Conservation (phyloP, 495 filamentous ascomycete genomes). For the Schizothecium vesticola region DNA sequence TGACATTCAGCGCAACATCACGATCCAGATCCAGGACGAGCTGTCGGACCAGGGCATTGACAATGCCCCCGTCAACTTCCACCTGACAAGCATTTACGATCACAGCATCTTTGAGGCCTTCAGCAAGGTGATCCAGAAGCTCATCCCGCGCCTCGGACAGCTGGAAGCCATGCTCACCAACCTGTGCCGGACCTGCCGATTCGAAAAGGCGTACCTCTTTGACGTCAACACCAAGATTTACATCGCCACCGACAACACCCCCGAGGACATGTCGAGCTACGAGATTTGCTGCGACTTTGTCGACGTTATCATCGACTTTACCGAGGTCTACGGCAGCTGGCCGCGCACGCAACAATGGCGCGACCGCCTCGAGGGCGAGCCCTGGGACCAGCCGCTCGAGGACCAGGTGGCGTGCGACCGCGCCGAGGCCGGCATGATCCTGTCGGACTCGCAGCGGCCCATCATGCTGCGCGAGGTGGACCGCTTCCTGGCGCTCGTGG, state of each 20-base stretch:
- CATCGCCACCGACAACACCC: constrained; percentile 89
- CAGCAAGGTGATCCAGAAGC: constrained; percentile 93
- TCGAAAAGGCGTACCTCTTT: constrained; percentile 96
- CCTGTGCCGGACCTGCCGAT: constrained; percentile 79
- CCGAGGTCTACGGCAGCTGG: constrained; percentile 85
- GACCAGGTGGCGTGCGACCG: constrained; percentile 58
- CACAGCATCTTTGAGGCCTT: constrained; percentile 98
- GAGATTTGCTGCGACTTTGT: constrained; percentile 98
- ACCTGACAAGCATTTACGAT: constrained; percentile 94
- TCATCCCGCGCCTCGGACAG: constrained; percentile 87
- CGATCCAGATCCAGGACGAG: constrained; percentile 95
- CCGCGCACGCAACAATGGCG: constrained; percentile 45
- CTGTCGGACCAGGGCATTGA: constrained; percentile 86
- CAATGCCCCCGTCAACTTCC: constrained; percentile 86
- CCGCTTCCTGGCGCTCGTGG: constrained; percentile 74
- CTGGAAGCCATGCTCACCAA: constrained; percentile 89
- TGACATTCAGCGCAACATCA: constrained; percentile 90
- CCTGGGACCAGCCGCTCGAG: constrained; percentile 59
- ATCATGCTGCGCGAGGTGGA: constrained; percentile 90
- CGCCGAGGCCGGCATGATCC: constrained; percentile 72
- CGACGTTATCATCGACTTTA: constrained; percentile 93
- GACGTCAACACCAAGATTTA: constrained; percentile 97
- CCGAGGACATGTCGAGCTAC: constrained; percentile 87
- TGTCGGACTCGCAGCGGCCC: constrained; percentile 70
- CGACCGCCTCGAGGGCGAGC: constrained; percentile 52